Conservation (phyloP, 2,329 filamentous ascomycete species). For the Teratosphaeriaceae sp. region DNA sequence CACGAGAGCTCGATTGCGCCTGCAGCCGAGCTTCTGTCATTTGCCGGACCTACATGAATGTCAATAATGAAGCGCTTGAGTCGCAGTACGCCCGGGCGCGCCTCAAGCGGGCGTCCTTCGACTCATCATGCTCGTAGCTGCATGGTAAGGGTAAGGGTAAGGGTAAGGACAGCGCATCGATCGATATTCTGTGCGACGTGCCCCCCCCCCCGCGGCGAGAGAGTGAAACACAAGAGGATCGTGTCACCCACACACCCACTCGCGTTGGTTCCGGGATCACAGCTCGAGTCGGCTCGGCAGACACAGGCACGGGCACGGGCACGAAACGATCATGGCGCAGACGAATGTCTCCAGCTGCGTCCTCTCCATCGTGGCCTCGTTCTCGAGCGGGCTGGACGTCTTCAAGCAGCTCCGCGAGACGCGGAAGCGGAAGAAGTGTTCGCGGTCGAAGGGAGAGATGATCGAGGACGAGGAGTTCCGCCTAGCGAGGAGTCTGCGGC, state of each 20-base stretch:
- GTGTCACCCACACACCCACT: too few relatives aligned
- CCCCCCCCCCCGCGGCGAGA: too few relatives aligned
- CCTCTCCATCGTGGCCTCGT: conserved; percentile 38
- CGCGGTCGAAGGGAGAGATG: conserved; percentile 10
- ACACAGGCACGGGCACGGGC: too few relatives aligned
- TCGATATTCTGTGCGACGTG: too few relatives aligned
- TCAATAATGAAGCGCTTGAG: conserved; percentile 1
- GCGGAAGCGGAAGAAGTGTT: conserved; percentile 13
- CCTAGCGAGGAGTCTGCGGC: conserved; percentile 34
- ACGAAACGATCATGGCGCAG: conserved; percentile 19
- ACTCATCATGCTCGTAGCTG: background rate
- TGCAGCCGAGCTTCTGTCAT: background rate
- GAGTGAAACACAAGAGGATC: too few relatives aligned
- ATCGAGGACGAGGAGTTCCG: conserved; percentile 29
- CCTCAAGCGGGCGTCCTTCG: background rate
- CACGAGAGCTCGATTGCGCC: background rate
- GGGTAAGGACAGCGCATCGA: background rate
- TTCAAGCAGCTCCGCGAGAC: conserved; percentile 37
- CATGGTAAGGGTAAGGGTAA: background rate
- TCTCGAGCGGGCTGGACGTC: conserved; percentile 39
- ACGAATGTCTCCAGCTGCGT: conserved; percentile 25
- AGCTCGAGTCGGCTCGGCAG: too few relatives aligned
- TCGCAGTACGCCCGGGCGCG: background rate
- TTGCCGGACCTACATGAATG: background rate
- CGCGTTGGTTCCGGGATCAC: too few relatives aligned